Evolutionary conservation across 176 grass and related monocot species (phyloP), one percentile per base, ranked within the genome.

Genomic region (Elaeis guineensis): DNA sequence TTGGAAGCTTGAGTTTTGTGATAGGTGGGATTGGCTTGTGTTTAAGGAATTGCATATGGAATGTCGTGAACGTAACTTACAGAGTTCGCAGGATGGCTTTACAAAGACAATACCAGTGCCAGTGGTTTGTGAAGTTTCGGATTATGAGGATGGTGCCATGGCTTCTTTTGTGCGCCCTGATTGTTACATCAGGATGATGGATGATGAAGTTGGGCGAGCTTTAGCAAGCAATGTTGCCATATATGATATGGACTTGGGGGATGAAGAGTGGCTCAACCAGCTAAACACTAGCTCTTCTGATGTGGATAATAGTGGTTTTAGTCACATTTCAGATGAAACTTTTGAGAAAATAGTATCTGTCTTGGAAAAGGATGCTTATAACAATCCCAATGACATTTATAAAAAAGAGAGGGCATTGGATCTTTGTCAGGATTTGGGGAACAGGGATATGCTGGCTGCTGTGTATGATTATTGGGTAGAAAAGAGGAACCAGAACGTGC

Each of bases 171-270:
- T 69, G 24, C 87, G 79, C 35, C 87, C 93, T 58, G 57, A 76
- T 66, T 24, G 30, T 18, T 66, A 98, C 50, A 89, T 98, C 62
- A 89, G 61, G 54, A 56, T 80, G 17, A 63, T 26, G 17, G 69
- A 73, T 78, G 93, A 89, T 85, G 93, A 98, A 66, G 77, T 98
- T 19, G 72, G 44, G 17, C 76, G 84, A 66, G 81, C 84, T 65
- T 57, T 98, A 22, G 63, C 19, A 0, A 72, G 32, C 32, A 63
- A 92, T 22, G 5, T 21, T 61, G 65, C 70, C 7, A 16, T 72
- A n/a, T 98, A 98, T 73, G 93, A 98, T 71, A 79, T 90, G 69
- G 93, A 98, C 63, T 92, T 87, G 0, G 84, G 81, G 15, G 93
- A 98, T 62, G 93, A 98, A 35, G 68, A 61, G 28, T 98, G 87